Evolutionary conservation across 2,329 filamentous ascomycete species (phyloP), one percentile per base, ranked within the genome.

Genomic region (Colletotrichum cordylinicola): DNA sequence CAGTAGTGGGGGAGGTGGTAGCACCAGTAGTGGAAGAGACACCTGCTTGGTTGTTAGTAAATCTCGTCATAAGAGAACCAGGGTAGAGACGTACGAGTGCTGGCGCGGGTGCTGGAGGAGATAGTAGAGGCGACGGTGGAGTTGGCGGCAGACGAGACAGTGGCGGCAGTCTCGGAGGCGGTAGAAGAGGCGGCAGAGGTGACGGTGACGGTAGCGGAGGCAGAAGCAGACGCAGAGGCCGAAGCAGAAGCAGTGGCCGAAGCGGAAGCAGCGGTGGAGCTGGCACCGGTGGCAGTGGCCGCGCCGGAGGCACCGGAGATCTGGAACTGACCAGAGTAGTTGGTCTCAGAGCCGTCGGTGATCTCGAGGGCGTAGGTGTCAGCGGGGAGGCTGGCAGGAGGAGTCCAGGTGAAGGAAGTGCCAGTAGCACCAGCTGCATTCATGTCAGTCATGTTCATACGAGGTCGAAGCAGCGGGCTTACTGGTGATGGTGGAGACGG

Each of bases 311-410:
- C 74, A 37, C 84, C 84, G 18, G 67, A 24, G 66, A 86, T 78
- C 9, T 77, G 16, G 81, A 87, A 89, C 80, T 82, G 82, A 15
- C 74, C 6, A 79, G 85, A 86, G 85, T 86, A 90, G 87, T 90
- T 90, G 80, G 80, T 80, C 29, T 67, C 78, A 37, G 79, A 80
- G 27, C 79, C 79, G 78, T 89, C 87, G 33, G 70, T 76, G 79
- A 90, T 88, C 82, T 85, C 82, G 78, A 90, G 83, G 77, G 88
- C 87, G 78, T 89, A 90, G 37, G 78, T 80, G 81, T 83, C 87
- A 33, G 82, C 79, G 72, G 84, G 73, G 35, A 88, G 81, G 74
- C 79, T 78, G n/a, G 80, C 60, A 31, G 83, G 77, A 16, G 86
- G 84, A 18, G 81, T 83, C 84, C 85, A 88, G 75, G 81, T 83